A percentile compares a stretch with the other conserved stretches of the same genome.
Evolutionary conservation across 768 basidiomycete genomes (phyloP).

Genomic region (Leccinum ochraceum): DNA sequence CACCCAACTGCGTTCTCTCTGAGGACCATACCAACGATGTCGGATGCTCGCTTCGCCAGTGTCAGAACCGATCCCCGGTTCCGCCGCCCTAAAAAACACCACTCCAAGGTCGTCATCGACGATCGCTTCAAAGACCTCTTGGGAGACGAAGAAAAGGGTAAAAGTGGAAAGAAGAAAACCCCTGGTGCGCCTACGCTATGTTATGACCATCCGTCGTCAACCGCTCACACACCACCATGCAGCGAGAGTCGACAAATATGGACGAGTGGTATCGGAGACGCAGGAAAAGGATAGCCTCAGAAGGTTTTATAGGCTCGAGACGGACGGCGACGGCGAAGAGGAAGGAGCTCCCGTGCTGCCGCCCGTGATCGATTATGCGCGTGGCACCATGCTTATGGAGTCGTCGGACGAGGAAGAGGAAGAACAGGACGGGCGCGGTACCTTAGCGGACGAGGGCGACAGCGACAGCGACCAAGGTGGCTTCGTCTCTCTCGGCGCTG

Average conservation of each 20-base stretch:
- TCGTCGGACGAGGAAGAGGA: conserved; percentile 80
- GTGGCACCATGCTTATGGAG: conserved; percentile 84
- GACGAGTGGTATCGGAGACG: conserved; percentile 64
- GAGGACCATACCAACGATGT: conserved; percentile 37
- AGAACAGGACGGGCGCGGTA: conserved; percentile 11
- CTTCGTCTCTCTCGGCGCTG: conserved; percentile 52
- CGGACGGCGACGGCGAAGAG: conserved; percentile 31
- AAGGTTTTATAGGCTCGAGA: conserved; percentile 77
- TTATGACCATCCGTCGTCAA: background rate
- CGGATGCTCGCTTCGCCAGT: conserved; percentile 86
- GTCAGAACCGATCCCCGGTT: conserved; percentile 93
- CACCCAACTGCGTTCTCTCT: background rate
- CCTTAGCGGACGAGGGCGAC: conserved; percentile 41
- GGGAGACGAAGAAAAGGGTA: conserved; percentile 42
- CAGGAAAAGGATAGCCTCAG: conserved; percentile 76
- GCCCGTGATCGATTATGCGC: conserved; percentile 74
- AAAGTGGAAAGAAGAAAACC: conserved; percentile 31
- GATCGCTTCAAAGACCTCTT: conserved; percentile 88
- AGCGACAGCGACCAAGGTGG: conserved; percentile 50
- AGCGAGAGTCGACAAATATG: conserved; percentile 88
- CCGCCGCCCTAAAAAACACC: conserved; percentile 75
- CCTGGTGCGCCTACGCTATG: conserved; percentile 13
- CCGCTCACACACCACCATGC: background rate
- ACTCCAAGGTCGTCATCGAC: conserved; percentile 85
- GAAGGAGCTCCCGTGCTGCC: conserved; percentile 9